Conservation (phyloP, 2,329 filamentous ascomycete genomes). For the Sarocladium strictum region DNA sequence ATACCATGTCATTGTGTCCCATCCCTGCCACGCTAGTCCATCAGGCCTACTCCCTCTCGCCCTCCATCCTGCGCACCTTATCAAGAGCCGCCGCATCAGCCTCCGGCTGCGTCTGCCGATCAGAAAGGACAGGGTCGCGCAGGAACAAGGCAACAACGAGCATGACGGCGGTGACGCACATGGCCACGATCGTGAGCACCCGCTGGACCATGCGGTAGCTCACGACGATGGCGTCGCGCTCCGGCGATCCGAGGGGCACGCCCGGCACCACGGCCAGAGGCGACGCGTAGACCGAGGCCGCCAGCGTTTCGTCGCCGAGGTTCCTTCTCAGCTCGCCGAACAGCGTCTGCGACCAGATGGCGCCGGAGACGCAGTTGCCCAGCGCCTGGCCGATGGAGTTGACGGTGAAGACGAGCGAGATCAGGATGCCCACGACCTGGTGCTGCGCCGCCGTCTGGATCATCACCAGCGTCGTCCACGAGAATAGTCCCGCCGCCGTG, state of each 20-base stretch:
- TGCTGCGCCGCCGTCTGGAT: conserved; percentile 31
- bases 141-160: conserved; percentile 37
- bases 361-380: conserved; percentile 33
- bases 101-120: conserved; percentile 29
- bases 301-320: conserved; percentile 25
- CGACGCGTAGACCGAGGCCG: conserved; percentile 28
- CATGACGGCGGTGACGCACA: conserved; percentile 40
- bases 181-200: conserved; percentile 37
- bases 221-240: conserved; percentile 35
- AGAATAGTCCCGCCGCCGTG: conserved; percentile 52
- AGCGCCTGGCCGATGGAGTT: conserved; percentile 36
- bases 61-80: too few relatives aligned
- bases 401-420: conserved; percentile 32
- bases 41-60: too few relatives aligned
- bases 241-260: conserved; percentile 36
- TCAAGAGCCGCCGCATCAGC: too few relatives aligned
- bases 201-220: conserved; percentile 40
- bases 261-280: conserved; percentile 26
- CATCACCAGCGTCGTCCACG: conserved; percentile 33
- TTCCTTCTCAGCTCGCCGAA: conserved; percentile 25
- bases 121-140: conserved; percentile 37
- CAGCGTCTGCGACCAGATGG: conserved; percentile 36
- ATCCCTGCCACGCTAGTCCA: too few relatives aligned
- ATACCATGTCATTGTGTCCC: too few relatives aligned
- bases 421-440: conserved; percentile 33